phyloP scores from a whole-genome alignment of 257 asterid species.

The Fraxinus cuspidata region DNA sequence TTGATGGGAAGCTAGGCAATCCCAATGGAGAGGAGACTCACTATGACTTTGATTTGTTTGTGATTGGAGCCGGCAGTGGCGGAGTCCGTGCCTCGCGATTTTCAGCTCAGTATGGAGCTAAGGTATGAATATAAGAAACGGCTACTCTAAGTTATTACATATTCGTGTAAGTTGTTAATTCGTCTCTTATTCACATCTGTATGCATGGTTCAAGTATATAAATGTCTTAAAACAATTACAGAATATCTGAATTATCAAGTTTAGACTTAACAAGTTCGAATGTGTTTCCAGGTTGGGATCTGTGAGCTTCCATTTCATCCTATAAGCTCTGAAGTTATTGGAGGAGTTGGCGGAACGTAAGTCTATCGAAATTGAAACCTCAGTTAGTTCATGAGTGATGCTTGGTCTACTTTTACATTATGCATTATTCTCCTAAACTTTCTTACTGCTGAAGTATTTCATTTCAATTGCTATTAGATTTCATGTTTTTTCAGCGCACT shows the following conservation, averaged over 20 bases:
- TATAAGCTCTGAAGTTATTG: constrained; percentile 82
- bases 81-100: constrained; percentile 94
- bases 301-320: constrained; percentile 99
- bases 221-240: not conserved
- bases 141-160: not conserved
- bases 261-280: constrained; percentile 8
- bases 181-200: constrained; percentile 1
- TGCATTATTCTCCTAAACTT: constrained; percentile 15
- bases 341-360: constrained; percentile 99
- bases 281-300: constrained; percentile 67
- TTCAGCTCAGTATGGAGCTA: constrained; percentile 91
- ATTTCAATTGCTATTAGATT: constrained; percentile 5
- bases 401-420: constrained; percentile 12
- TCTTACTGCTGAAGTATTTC: constrained; percentile 11
- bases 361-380: constrained; percentile 29
- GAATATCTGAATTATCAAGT: not conserved
- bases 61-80: constrained; percentile 98
- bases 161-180: not conserved
- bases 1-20: constrained; percentile 64
- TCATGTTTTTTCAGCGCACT: not conserved
- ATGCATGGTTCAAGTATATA: constrained; percentile 1
- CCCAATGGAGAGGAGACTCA: constrained; percentile 45
- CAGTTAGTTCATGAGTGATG: constrained; percentile 18
- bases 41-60: constrained; percentile 87
- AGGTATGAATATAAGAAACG: constrained; percentile 45